These are phyloP conservation scores for Picea engelmannii DNA, from an alignment of 83 land plant species.

Conservation along the genomic window DNA sequence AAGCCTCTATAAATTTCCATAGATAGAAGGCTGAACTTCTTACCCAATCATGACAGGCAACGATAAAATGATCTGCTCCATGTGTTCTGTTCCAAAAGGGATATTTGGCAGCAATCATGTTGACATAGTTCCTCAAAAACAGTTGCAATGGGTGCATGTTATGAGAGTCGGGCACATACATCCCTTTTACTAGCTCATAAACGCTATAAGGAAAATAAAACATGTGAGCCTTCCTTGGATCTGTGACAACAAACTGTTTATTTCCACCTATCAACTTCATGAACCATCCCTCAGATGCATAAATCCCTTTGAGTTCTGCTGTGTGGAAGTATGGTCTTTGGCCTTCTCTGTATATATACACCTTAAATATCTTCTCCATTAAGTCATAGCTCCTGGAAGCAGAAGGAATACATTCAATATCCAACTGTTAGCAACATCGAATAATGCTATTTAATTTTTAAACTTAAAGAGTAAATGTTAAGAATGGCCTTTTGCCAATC, in stretches of 20 bases:
- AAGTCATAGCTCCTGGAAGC: too few species aligned
- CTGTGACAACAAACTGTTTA: conserved; percentile 51
- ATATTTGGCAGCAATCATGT: conserved; percentile 61
- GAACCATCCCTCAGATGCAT: conserved; percentile 96
- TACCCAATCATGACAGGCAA: too few species aligned
- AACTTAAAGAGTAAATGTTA: too few species aligned
- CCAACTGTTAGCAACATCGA: too few species aligned
- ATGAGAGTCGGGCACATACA: conserved; percentile 63
- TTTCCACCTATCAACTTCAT: conserved; percentile 68
- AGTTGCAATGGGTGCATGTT: conserved; percentile 50
- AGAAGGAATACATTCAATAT: too few species aligned
- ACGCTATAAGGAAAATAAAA: too few species aligned
- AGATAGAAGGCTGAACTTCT: too few species aligned
- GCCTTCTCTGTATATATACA: conserved; percentile 83
- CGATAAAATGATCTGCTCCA: conserved; percentile 26
- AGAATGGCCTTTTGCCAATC: too few species aligned
- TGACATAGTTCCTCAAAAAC: conserved; percentile 73
- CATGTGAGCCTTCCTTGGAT: conserved; percentile 54
- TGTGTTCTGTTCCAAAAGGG: conserved; percentile 90
- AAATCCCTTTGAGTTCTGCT: conserved; percentile 82
- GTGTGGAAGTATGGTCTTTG: conserved; percentile 69
- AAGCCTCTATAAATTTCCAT: too few species aligned
- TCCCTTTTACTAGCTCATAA: too few species aligned
- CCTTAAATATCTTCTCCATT: conserved; percentile 84
- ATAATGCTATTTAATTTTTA: too few species aligned